These are phyloP conservation scores for Lomentospora prolificans DNA, from an alignment of 2,329 filamentous ascomycete species.

Conservation along the genomic window DNA sequence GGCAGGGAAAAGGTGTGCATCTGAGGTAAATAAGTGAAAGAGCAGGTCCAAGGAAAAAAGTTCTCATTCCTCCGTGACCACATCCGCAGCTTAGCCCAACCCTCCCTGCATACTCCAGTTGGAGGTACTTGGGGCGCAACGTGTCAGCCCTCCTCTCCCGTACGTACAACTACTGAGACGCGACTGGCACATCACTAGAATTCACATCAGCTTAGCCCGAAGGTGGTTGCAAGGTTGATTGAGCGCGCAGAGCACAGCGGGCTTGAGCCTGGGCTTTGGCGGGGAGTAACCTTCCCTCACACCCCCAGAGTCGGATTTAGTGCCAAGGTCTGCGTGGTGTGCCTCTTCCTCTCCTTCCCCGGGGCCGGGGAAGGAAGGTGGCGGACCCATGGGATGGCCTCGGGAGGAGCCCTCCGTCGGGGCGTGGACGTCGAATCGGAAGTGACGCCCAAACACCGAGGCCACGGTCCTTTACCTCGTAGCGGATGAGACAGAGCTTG, in stretches of 20 bases:
- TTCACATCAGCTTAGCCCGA: neutral
- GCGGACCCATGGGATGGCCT: too few species aligned
- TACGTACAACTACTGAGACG: neutral
- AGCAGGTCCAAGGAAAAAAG: too few species aligned
- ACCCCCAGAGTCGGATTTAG: too few species aligned
- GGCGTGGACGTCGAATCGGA: neutral
- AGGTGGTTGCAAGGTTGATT: too few species aligned
- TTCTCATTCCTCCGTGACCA: neutral
- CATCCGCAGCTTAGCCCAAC: neutral
- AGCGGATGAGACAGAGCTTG: neutral
- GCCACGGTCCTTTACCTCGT: neutral
- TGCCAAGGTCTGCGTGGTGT: too few species aligned
- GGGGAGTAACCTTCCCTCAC: too few species aligned
- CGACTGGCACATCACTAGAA: neutral
- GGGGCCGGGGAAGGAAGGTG: too few species aligned
- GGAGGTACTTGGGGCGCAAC: neutral
- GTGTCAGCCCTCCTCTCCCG: neutral
- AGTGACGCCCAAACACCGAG: neutral
- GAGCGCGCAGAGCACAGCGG: neutral
- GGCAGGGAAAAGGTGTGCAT: neutral
- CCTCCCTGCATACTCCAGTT: neutral
- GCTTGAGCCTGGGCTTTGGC: too few species aligned
- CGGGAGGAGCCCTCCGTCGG: neutral
- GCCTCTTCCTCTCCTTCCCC: too few species aligned
- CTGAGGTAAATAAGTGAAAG: neutral